A percentile compares a stretch with the other conserved stretches of the same genome.
Evolutionary conservation across 1,284 basidiomycete genomes (phyloP).

Genomic region (Tilletia caries): DNA sequence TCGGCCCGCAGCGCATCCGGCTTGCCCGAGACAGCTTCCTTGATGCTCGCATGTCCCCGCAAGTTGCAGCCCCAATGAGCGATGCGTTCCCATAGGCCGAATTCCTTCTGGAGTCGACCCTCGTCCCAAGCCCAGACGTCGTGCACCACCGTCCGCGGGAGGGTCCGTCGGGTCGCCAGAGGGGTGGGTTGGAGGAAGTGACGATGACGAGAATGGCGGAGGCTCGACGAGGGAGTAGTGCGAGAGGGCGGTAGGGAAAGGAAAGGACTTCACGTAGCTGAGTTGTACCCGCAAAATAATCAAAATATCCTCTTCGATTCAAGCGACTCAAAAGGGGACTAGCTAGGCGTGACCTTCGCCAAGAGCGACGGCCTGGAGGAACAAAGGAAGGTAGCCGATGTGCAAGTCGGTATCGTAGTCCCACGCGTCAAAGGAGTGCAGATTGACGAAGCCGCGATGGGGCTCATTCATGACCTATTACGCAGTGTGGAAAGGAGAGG

Average conservation of each 20-base stretch:
- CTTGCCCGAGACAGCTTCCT: constrained; percentile 57
- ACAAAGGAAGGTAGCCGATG: constrained; percentile 65
- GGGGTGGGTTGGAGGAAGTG: background rate
- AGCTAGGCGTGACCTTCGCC: constrained; percentile 40
- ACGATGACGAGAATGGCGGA: background rate
- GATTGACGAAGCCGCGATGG: constrained; percentile 82
- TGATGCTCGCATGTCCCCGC: background rate
- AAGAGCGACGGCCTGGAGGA: constrained; percentile 47
- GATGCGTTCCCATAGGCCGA: background rate
- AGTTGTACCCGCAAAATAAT: too few relatives aligned
- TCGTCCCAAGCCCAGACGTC: constrained; percentile 89
- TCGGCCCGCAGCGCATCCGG: constrained; percentile 76
- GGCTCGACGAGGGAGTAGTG: constrained; percentile 30
- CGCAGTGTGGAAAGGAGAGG: background rate
- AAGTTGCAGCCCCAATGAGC: background rate
- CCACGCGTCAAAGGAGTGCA: constrained; percentile 77
- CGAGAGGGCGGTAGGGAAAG: constrained; percentile 43
- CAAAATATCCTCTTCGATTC: background rate
- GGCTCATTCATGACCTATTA: constrained; percentile 77
- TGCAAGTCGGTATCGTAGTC: constrained; percentile 90
- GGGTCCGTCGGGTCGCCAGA: background rate
- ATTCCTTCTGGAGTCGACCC: background rate
- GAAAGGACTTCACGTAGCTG: constrained; percentile 48
- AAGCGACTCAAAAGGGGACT: constrained; percentile 61
- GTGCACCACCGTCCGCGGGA: constrained; percentile 65